These are phyloP conservation scores for Metschnikowia lachancei DNA, from an alignment of 805 yeast genomes.

Conservation along the genomic window DNA sequence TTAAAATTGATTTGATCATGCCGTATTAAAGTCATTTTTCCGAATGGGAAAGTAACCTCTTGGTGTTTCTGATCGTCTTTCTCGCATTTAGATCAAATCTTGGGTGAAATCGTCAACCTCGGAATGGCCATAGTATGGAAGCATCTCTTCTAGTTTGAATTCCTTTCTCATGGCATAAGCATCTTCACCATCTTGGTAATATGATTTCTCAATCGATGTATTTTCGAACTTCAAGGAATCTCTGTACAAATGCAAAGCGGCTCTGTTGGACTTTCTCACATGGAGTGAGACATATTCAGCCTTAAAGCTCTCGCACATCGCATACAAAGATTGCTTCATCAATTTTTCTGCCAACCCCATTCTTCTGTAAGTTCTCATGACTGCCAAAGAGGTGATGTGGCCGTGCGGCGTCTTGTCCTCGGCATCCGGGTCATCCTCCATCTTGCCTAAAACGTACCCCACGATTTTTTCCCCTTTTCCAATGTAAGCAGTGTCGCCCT, in stretches of 20 bases:
- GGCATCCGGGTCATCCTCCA: slow-evolving; percentile 90
- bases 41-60: too few species aligned
- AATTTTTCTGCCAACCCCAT: slow-evolving; percentile 91
- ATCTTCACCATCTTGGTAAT: slow-evolving; percentile 96
- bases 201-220: slow-evolving; percentile 75
- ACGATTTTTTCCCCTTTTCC: slow-evolving; percentile 74
- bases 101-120: slow-evolving; percentile 46
- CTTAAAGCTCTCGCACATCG: slow-evolving; percentile 75
- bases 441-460: slow-evolving; percentile 94
- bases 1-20: too few species aligned
- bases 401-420: slow-evolving; percentile 80
- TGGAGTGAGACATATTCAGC: slow-evolving; percentile 87
- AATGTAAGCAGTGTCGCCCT: slow-evolving; percentile 65
- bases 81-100: slow-evolving; percentile 25
- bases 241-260: slow-evolving; percentile 88
- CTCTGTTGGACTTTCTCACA: slow-evolving; percentile 89
- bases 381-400: slow-evolving; percentile 90
- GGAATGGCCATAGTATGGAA: slow-evolving; percentile 55
- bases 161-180: slow-evolving; percentile 91
- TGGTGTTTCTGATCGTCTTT: not conserved
- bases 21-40: too few species aligned
- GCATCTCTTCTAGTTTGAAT: slow-evolving; percentile 55
- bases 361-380: slow-evolving; percentile 92
- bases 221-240: slow-evolving; percentile 84
- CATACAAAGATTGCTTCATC: slow-evolving; percentile 80